These are phyloP conservation scores for Hypoxylon sp. DNA, from an alignment of 2,329 filamentous ascomycete genomes.

Conservation along the genomic window DNA sequence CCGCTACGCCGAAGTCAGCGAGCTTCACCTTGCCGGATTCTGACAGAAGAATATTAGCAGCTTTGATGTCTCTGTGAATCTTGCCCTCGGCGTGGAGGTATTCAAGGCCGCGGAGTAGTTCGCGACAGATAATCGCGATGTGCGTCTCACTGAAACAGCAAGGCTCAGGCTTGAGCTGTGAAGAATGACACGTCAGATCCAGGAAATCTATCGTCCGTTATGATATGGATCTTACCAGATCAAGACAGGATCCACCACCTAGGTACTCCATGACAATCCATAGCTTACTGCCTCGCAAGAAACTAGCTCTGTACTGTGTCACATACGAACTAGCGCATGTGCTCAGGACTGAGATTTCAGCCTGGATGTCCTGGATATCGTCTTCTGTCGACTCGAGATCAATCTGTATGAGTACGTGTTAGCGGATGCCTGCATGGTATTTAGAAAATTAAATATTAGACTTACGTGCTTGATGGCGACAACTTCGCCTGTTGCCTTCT, in stretches of 20 bases:
- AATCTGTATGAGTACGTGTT: slow-evolving; percentile 71
- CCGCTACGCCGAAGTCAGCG: slow-evolving; percentile 96
- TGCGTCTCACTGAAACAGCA: slow-evolving; percentile 84
- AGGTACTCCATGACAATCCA: slow-evolving; percentile 99
- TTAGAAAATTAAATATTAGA: slow-evolving; percentile 35
- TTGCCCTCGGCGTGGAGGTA: slow-evolving; percentile 96
- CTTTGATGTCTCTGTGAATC: slow-evolving; percentile 97
- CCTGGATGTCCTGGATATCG: slow-evolving; percentile 97
- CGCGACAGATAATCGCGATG: slow-evolving; percentile 93
- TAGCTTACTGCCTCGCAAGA: slow-evolving; percentile 94
- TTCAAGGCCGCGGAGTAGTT: slow-evolving; percentile 89
- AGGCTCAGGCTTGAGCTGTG: slow-evolving; percentile 83
- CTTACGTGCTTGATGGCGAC: slow-evolving; percentile 97
- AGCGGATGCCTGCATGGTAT: neutral
- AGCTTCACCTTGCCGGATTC: slow-evolving; percentile 92
- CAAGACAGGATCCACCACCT: slow-evolving; percentile 93
- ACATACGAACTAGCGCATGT: slow-evolving; percentile 95
- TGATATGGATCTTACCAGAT: slow-evolving; percentile 77
- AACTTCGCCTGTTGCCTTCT: slow-evolving; percentile 88
- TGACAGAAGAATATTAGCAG: slow-evolving; percentile 94
- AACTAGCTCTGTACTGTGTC: slow-evolving; percentile 96
- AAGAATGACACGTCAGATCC: slow-evolving; percentile 51
- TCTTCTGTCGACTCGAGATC: slow-evolving; percentile 99
- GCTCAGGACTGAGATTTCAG: slow-evolving; percentile 94
- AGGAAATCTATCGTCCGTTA: slow-evolving; percentile 8